These are phyloP conservation scores for Candida glucosophila DNA, from an alignment of 1,139 yeast genomes.

Conservation along the genomic window DNA sequence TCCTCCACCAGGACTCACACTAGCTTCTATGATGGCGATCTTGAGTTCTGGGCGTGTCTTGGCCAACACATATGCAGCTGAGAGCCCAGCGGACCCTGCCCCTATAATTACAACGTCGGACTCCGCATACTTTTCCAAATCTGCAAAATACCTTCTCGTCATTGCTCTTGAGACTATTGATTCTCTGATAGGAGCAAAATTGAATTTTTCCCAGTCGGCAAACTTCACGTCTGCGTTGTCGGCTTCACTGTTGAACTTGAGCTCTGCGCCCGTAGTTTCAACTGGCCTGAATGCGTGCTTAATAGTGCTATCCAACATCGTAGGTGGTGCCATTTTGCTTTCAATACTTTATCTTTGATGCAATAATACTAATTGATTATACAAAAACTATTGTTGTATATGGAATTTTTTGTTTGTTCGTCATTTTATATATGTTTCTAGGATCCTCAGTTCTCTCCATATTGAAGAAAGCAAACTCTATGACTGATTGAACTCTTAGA, in stretches of 20 bases:
- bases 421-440: no score
- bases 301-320: no score
- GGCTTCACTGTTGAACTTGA: slow-evolving; percentile 8
- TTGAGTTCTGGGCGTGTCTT: slow-evolving; percentile 70
- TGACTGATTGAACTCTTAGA: no score
- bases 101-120: slow-evolving; percentile 71
- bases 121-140: slow-evolving; percentile 67
- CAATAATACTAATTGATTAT: no score
- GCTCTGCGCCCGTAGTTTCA: slow-evolving; percentile 2
- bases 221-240: slow-evolving; percentile 15
- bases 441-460: no score
- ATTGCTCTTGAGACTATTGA: slow-evolving; percentile 78
- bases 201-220: slow-evolving; percentile 60
- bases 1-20: slow-evolving; percentile 76
- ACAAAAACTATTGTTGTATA: no score
- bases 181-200: slow-evolving; percentile 68
- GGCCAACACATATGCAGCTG: slow-evolving; percentile 68
- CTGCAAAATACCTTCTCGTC: slow-evolving; percentile 70
- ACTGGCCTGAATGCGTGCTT: slow-evolving; percentile 4
- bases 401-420: no score
- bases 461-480: no score
- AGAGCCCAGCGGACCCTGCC: slow-evolving; percentile 72
- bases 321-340: slow-evolving; percentile 31
- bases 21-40: slow-evolving; percentile 68
- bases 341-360: no score